Base-by-base conservation (phyloP, 1,284 basidiomycete genomes). In the Cystobasidium pallidum region DNA sequence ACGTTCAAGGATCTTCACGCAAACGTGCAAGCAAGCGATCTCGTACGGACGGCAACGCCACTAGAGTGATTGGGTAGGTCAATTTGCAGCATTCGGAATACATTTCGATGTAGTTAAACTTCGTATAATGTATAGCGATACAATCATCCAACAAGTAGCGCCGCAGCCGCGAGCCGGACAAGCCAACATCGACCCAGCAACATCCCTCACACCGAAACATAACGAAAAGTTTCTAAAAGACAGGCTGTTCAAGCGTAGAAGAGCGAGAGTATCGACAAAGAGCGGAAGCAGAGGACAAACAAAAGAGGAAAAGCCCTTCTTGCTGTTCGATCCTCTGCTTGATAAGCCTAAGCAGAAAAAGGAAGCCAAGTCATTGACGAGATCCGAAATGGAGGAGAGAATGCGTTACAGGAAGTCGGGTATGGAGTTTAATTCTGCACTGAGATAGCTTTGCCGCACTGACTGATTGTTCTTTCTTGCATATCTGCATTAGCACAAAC, bases 311-410 rank as follows among this genome's bases (percentile, higher is more conserved):
- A 71, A 71, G 49, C 59, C 59, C 15, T 47, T 41, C 41, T 58
- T 71, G n/a, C 24, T 71, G n/a, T 71, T 71, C 24, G 68, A 71
- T 57, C 68, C 68, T 21, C 28, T 71, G 36, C 68, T 71, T n/a
- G 68, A 71, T 52, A 71, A 71, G 24, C 30, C 30, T 0, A 34
- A 49, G 47, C 49, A 47, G 47, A 21, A 49, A 21, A 24, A 28
- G 43, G 62, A 8, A 26, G 41, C 36, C 7, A 64, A 64, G 26
- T 15, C 62, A 34, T 34, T 64, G 45, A 49, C 62, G n/a, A 47
- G 62, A 49, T 28, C 62, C 30, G 62, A 64, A 24, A 32, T 64
- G 32, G 62, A 64, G 34, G 62, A 64, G 19, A 21, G 62, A 13
- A 17, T 64, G 62, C 62, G 62, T 8, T 52, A 34, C 32, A 47